Conservation (phyloP, 2,329 filamentous ascomycete genomes). For the Samsoniella hepiali region DNA sequence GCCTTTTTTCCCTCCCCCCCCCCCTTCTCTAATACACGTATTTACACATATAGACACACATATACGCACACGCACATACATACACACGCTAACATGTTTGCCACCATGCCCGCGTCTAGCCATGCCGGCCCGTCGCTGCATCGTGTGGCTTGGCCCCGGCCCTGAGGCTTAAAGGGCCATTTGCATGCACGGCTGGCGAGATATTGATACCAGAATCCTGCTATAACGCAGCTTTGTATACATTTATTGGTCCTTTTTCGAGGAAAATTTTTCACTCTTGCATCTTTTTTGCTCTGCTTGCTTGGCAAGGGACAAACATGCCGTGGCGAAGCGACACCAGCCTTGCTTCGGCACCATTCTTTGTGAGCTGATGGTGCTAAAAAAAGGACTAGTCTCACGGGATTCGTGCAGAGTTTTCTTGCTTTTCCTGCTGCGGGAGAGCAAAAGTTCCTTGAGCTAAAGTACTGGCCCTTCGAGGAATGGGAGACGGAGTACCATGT, state of each 20-base stretch:
- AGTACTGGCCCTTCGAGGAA: background rate
- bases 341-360: background rate
- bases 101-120: constrained; percentile 9
- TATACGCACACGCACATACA: too few species aligned
- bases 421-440: background rate
- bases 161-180: background rate
- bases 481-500: background rate
- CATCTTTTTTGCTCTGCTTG: background rate
- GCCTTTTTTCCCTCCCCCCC: background rate
- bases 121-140: constrained; percentile 10
- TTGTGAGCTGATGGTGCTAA: background rate
- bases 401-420: background rate
- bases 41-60: too few species aligned
- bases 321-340: constrained; percentile 15
- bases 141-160: constrained; percentile 5
- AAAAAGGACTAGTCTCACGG: background rate
- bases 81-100: background rate
- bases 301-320: constrained; percentile 13
- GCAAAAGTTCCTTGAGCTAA: constrained; percentile 7
- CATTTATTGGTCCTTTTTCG: background rate
- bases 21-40: background rate
- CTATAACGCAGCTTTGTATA: background rate
- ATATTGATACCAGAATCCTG: constrained; percentile 13
- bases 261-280: background rate
- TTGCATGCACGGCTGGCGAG: background rate